These are phyloP conservation scores for Magnusiomyces ingens DNA, from an alignment of 1,139 yeast species.

Conservation along the genomic window DNA sequence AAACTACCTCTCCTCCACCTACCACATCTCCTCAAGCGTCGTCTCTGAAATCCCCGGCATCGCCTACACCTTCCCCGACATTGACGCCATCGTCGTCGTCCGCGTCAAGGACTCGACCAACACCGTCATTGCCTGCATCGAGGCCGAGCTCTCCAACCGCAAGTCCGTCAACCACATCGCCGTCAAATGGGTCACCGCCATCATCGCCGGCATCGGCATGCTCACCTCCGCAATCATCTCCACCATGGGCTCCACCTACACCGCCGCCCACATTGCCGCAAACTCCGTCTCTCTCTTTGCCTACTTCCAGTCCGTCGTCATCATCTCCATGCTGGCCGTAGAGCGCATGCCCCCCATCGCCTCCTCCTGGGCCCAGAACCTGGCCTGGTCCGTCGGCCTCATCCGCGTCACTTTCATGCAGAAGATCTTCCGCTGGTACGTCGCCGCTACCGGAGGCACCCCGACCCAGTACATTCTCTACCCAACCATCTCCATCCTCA, in stretches of 20 bases:
- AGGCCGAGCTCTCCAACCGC: conserved; percentile 75
- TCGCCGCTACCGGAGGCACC: conserved; percentile 88
- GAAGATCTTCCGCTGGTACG: conserved; percentile 83
- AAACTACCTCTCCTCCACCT: conserved; percentile 58
- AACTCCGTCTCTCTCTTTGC: conserved; percentile 85
- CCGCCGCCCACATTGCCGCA: conserved; percentile 96
- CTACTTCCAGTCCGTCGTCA: conserved; percentile 89
- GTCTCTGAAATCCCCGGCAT: conserved; percentile 62
- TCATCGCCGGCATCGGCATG: conserved; percentile 83
- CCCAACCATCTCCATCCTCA: conserved; percentile 55
- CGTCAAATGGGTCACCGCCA: conserved; percentile 97
- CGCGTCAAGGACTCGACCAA: conserved; percentile 35
- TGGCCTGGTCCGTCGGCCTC: conserved; percentile 93
- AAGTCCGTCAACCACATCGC: conserved; percentile 89
- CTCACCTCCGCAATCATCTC: conserved; percentile 83
- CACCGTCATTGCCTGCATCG: conserved; percentile 76
- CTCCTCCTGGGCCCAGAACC: conserved; percentile 94
- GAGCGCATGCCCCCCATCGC: conserved; percentile 94
- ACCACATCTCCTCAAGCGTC: conserved; percentile 41
- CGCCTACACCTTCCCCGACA: conserved; percentile 86
- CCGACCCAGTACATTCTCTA: conserved; percentile 61
- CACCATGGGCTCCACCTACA: conserved; percentile 81
- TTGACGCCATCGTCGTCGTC: conserved; percentile 88
- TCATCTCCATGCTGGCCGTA: conserved; percentile 93
- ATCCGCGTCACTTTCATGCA: conserved; percentile 75